These are phyloP conservation scores for Ecytonucleospora hepatopenaei DNA, from an alignment of 371 early-diverging fungal genomes.

Conservation along the genomic window DNA sequence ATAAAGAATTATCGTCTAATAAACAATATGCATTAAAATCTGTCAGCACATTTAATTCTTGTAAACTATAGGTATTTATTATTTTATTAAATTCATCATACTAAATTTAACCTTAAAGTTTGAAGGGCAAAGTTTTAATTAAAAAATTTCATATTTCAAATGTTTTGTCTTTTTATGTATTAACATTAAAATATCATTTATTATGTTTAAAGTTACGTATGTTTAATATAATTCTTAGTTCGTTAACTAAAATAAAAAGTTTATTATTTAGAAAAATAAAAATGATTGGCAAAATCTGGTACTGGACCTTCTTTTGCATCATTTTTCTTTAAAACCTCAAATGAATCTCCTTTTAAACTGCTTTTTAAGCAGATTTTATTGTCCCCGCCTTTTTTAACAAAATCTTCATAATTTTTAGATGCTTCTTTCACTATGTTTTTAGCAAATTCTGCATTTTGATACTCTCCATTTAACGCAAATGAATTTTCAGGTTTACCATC, in stretches of 20 bases:
- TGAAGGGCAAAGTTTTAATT: no score
- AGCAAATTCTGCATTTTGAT: constrained; percentile 70
- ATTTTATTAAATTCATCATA: no score
- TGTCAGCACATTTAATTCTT: no score
- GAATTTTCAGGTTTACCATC: constrained; percentile 93
- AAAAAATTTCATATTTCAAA: no score
- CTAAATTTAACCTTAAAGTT: no score
- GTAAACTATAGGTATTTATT: no score
- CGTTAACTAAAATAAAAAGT: neutral
- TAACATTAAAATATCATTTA: no score
- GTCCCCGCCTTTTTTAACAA: constrained; percentile 57
- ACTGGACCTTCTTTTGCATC: neutral
- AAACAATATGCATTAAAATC: no score
- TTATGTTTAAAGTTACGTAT: no score
- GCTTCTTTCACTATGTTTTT: constrained; percentile 74
- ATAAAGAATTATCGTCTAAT: no score
- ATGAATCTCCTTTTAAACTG: neutral
- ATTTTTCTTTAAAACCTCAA: neutral
- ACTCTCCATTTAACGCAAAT: constrained; percentile 84
- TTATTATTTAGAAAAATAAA: neutral
- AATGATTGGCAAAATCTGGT: neutral
- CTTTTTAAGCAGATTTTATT: constrained; percentile 3
- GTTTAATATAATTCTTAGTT: no score
- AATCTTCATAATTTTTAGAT: constrained; percentile 78
- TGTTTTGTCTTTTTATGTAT: no score